Base-by-base conservation (phyloP, 1,284 basidiomycete genomes). In the Pseudozyma sp. region DNA sequence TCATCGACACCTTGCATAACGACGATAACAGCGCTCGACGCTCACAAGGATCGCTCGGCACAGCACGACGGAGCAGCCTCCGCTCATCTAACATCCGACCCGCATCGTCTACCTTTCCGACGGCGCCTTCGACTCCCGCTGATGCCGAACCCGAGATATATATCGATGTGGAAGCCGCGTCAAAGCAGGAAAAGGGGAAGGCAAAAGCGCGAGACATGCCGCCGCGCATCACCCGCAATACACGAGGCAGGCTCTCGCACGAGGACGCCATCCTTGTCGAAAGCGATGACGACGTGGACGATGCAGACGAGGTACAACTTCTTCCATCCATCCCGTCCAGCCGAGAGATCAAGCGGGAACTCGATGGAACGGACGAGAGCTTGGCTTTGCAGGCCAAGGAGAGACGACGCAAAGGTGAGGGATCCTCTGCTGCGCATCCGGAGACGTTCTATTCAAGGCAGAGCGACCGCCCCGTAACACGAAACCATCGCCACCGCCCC, bases 351-450 rank as follows among this genome's bases (percentile, higher is more conserved):
- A 42, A 30, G 10, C 34, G 14, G 14, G 3, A 17, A 13, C 34
- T n/a, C 13, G 30, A 39, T 6, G 24, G 11, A 4, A 3, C 44
- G 17, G 13, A 4, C 33, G 24, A 10, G 17, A 57, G 31, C 33
- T 24, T 19, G 17, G 68, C 68, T 7, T 58, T 71, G 19, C 37
- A 53, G n/a, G 54, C 43, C 34, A 71, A 71, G 40, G 61, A 50
- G 7, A 5, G 35, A 11, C 39, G 54, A 16, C 45, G 35, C 24
- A 51, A 39, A 11, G 31, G 33, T 9, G 43, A 48, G 16, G 57
- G 48, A 4, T 44, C 43, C n/a, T 44, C 43, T 7, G n/a, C 43
- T 30, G 52, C 56, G 9, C 33, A 9, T 47, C 51, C 63, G 33
- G 11, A 53, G 2, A 7, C 0, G 4, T 68, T 62, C 42, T 68